Conservation (phyloP, 257 asterid genomes). For the Marsdenia floribunda region DNA sequence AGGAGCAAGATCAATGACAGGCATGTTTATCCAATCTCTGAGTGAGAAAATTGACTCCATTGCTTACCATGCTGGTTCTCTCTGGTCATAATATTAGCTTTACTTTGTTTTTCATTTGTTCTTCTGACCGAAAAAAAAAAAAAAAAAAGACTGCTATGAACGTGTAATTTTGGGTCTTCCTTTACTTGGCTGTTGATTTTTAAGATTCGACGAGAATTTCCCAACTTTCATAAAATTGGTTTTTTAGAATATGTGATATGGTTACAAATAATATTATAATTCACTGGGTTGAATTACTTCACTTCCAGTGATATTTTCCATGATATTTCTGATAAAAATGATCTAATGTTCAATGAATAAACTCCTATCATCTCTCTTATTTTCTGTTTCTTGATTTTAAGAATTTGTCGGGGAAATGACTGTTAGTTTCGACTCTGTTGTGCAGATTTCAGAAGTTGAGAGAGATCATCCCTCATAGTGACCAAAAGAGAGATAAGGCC, state of each 20-base stretch:
- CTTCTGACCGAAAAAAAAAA: background rate
- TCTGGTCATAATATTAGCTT: background rate
- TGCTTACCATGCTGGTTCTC: background rate
- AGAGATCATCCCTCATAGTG: constrained; percentile 83
- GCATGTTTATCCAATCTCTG: constrained; percentile 31
- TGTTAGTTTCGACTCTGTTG: constrained; percentile 7
- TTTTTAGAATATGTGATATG: background rate
- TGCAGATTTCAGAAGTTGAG: constrained; percentile 86
- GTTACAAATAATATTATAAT: background rate
- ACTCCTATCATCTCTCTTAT: background rate
- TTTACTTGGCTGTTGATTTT: background rate
- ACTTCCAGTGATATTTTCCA: background rate
- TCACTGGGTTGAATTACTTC: background rate
- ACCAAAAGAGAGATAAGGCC: constrained; percentile 97
- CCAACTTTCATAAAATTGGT: no score
- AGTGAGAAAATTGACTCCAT: background rate
- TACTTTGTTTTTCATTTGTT: background rate
- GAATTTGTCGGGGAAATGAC: background rate
- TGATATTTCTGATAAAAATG: background rate
- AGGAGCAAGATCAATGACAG: constrained; percentile 99
- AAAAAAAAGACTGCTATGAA: background rate
- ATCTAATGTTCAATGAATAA: background rate
- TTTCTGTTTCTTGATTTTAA: background rate
- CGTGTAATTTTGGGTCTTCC: background rate
- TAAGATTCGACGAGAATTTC: background rate